A percentile compares a stretch with the other conserved stretches of the same genome.
Conservation (phyloP, 1,284 basidiomycete genomes). For the Cutaneotrichosporon sp. region DNA sequence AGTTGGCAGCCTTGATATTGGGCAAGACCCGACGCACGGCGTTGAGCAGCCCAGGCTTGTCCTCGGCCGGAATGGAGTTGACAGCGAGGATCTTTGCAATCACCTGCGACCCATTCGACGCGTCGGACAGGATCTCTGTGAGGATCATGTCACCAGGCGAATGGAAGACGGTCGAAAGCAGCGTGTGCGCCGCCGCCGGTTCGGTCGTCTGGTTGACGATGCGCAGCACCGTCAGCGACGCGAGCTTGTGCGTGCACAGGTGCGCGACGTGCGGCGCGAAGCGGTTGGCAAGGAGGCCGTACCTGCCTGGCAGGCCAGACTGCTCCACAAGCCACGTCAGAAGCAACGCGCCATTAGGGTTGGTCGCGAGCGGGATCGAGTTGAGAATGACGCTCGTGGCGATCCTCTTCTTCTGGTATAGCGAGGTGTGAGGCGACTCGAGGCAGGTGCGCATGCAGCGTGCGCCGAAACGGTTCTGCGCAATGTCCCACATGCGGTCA, state of each 20-base stretch:
- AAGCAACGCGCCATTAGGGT: constrained; percentile 91
- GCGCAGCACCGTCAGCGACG: constrained; percentile 87
- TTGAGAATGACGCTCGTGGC: constrained; percentile 93
- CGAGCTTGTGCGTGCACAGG: constrained; percentile 96
- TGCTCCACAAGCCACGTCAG: constrained; percentile 96
- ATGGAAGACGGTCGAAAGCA: constrained; percentile 79
- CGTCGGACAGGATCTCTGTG: constrained; percentile 88
- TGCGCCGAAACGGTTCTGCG: constrained; percentile 88
- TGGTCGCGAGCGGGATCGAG: constrained; percentile 95
- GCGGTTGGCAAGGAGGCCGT: constrained; percentile 85
- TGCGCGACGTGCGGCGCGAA: constrained; percentile 95
- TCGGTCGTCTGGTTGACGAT: constrained; percentile 91
- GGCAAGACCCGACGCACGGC: constrained; percentile 85
- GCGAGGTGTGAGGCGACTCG: constrained; percentile 78
- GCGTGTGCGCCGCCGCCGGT: constrained; percentile 68
- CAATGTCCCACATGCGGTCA: constrained; percentile 97
- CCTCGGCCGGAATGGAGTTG: constrained; percentile 69
- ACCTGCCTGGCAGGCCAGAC: constrained; percentile 86
- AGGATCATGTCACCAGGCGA: constrained; percentile 83
- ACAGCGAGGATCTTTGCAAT: constrained; percentile 90
- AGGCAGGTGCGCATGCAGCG: constrained; percentile 96
- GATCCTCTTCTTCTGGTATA: constrained; percentile 89
- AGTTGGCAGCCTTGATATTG: constrained; percentile 80
- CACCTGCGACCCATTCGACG: constrained; percentile 91
- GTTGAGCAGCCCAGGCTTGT: constrained; percentile 71